Evolutionary conservation across 345 rosid genomes (phyloP), one percentile per base, ranked within the genome.

Genomic region (Hibiscus mutabilis): DNA sequence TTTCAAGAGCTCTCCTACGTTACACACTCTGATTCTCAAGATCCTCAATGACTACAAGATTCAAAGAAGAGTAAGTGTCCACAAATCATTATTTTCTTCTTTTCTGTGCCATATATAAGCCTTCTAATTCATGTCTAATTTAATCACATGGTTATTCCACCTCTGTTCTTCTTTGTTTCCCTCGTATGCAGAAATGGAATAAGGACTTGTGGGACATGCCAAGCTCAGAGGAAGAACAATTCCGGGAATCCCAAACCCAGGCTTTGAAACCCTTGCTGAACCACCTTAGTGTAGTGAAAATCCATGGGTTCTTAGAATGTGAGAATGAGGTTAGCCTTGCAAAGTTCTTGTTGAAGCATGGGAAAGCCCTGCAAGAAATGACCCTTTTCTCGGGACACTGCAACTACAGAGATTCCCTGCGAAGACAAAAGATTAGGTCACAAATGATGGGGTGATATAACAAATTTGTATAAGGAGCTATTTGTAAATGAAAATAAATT

Each of bases 311-410:
- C 64, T 76, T 85, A 63, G 96, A 91, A 71, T 88, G 89, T 40
- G 89, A 88, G 75, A 83, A 84, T 8, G 98, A 91, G 72, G 91
- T 85, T 77, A 88, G 92, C 74, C 82, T 88, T 4, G 85, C 88
- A 3, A 89, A 85, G 79, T 91, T 91, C 59, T 75, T 93, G 75
- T 87, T 93, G 67, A 89, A 84, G 86, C 88, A 91, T 78, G 93
- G 91, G 13, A 86, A 85, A 81, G 84, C 85, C 66, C 84, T 93
- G 83, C 84, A 86, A 74, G 88, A 87, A 73, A 91, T 91, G 86
- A 86, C 86, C 8, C 82, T 89, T 47, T 73, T 80, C 72, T 79
- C 88, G 0, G 84, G 88, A 19, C 74, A 75, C 53, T 83, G 83
- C 86, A 79, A 80, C 44, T 76, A 72, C 59, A 82, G 86, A 76